phyloP scores from a whole-genome alignment of 1,284 basidiomycete species.

The Gomphus sp. region DNA sequence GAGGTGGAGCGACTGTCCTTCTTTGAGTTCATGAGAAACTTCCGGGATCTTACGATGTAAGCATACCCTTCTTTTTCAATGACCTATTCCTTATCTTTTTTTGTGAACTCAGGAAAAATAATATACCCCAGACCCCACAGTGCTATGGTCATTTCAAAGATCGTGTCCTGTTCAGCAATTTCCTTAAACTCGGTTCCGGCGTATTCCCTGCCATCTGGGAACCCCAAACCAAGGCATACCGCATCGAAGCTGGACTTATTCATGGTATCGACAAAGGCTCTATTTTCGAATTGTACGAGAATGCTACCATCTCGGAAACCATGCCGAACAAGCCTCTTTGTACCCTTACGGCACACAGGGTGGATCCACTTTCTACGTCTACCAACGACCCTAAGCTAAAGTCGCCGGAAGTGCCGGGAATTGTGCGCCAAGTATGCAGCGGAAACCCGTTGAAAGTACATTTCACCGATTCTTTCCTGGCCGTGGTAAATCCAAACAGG shows the following conservation, averaged over 20 bases:
- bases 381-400: no score
- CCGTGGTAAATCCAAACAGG: no score
- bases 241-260: slow-evolving; percentile 46
- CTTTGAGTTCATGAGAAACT: slow-evolving; percentile 28
- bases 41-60: no score
- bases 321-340: slow-evolving; percentile 16
- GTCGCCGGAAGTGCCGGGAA: no score
- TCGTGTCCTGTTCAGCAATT: slow-evolving; percentile 38
- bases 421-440: no score
- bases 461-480: no score
- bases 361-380: not conserved
- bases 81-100: not conserved
- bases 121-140: slow-evolving; percentile 32
- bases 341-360: slow-evolving; percentile 40
- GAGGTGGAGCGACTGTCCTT: slow-evolving; percentile 47
- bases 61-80: no score
- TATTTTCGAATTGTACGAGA: slow-evolving; percentile 10
- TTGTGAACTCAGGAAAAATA: not conserved
- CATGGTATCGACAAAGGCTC: slow-evolving; percentile 43
- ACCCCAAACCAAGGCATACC: not conserved
- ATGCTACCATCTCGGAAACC: not conserved
- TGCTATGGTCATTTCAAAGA: slow-evolving; percentile 39
- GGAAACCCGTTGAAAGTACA: no score
- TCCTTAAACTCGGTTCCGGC: slow-evolving; percentile 38
- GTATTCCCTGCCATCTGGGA: slow-evolving; percentile 29